phyloP scores from a whole-genome alignment of 495 filamentous ascomycete species.

The Neurospora tetraspora region DNA sequence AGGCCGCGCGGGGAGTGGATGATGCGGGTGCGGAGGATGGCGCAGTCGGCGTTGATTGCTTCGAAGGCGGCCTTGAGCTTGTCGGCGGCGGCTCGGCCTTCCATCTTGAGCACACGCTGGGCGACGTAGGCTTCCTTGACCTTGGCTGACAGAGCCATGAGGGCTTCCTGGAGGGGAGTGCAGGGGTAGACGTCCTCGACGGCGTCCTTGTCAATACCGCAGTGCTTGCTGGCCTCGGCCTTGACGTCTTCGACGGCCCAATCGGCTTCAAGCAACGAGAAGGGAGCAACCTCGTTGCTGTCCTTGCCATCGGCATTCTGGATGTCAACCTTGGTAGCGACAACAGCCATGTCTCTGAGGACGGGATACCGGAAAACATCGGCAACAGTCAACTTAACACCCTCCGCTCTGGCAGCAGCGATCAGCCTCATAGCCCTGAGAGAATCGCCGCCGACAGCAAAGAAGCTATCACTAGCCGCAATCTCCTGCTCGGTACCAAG shows the following conservation, averaged over 20 bases:
- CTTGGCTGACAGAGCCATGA: conserved; percentile 53
- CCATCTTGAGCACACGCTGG: conserved; percentile 31
- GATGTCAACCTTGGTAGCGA: conserved; percentile 9
- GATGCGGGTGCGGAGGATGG: conserved; percentile 51
- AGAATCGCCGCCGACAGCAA: conserved; percentile 44
- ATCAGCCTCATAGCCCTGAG: conserved; percentile 45
- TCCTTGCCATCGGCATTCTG: neutral
- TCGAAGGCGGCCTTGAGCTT: conserved; percentile 43
- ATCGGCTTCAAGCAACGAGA: conserved; percentile 18
- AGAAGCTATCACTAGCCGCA: conserved; percentile 38
- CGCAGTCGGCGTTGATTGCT: conserved; percentile 29
- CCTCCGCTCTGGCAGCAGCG: conserved; percentile 28
- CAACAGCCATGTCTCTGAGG: conserved; percentile 29
- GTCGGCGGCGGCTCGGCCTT: conserved; percentile 19
- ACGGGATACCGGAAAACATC: conserved; percentile 34
- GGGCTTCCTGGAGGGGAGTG: conserved; percentile 60
- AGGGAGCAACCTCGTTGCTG: conserved; percentile 8
- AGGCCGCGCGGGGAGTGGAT: conserved; percentile 44
- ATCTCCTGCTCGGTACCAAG: conserved; percentile 18
- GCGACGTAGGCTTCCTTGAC: conserved; percentile 49
- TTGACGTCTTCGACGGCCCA: conserved; percentile 20
- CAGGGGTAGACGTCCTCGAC: conserved; percentile 62
- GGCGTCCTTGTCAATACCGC: conserved; percentile 10
- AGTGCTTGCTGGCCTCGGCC: conserved; percentile 19
- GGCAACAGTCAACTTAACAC: conserved; percentile 31